These are phyloP conservation scores for Fusarium sp. DNA, from an alignment of 2,329 filamentous ascomycete genomes.

Conservation along the genomic window DNA sequence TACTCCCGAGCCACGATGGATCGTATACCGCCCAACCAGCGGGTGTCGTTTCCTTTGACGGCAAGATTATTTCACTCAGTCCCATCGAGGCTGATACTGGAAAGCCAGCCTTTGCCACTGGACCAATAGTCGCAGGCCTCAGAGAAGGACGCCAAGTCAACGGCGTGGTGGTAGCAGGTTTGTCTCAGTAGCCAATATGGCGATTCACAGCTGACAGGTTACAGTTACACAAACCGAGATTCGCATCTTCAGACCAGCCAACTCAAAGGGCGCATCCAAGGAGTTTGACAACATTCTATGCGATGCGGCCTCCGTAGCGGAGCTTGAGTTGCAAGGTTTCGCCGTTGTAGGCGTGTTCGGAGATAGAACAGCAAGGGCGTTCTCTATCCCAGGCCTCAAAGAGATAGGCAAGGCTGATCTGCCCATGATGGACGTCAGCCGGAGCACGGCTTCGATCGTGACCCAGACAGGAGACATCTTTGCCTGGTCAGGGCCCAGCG, in stretches of 20 bases:
- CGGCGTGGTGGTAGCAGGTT: conserved; percentile 82
- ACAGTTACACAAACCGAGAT: conserved; percentile 76
- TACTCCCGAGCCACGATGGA: conserved; percentile 79
- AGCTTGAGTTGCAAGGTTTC: conserved; percentile 79
- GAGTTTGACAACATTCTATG: conserved; percentile 87
- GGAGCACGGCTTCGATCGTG: conserved; percentile 77
- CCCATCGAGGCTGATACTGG: conserved; percentile 86
- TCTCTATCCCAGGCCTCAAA: conserved; percentile 87
- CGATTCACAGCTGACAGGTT: conserved; percentile 40
- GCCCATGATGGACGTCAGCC: conserved; percentile 77
- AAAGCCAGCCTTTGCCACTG: conserved; percentile 79
- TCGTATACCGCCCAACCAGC: conserved; percentile 77
- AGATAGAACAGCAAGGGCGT: conserved; percentile 83
- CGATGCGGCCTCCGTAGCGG: conserved; percentile 81
- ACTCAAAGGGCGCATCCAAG: conserved; percentile 90
- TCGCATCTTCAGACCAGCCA: conserved; percentile 89
- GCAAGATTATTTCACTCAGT: conserved; percentile 78
- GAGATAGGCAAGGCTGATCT: conserved; percentile 80
- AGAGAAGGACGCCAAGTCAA: conserved; percentile 80
- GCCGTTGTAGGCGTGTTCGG: conserved; percentile 88
- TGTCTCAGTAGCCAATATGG: conserved; percentile 44
- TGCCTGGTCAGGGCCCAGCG: conserved; percentile 89
- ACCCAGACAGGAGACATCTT: conserved; percentile 84
- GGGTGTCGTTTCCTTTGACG: conserved; percentile 75
- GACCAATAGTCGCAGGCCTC: conserved; percentile 79